Evolutionary conservation across 2,329 filamentous ascomycete genomes (phyloP).

Genomic region (Claviceps arundinis): DNA sequence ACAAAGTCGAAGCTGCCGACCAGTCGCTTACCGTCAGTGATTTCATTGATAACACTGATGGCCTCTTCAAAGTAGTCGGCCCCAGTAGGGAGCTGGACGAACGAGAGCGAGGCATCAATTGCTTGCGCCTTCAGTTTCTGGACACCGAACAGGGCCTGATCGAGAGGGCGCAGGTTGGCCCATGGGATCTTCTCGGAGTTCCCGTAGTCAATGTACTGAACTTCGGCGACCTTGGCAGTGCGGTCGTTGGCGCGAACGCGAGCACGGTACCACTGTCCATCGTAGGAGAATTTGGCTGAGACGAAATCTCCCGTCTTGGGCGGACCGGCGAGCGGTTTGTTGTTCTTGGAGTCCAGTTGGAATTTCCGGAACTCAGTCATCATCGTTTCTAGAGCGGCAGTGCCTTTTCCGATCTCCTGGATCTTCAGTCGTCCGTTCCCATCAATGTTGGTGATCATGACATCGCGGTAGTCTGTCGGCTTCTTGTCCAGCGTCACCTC

Average conservation of each 20-base stretch:
- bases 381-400: constrained; percentile 68
- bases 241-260: constrained; percentile 87
- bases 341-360: constrained; percentile 75
- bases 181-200: constrained; percentile 85
- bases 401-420: constrained; percentile 79
- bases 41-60: constrained; percentile 58
- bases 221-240: constrained; percentile 73
- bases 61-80: constrained; percentile 76
- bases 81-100: constrained; percentile 74
- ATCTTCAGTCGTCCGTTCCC: constrained; percentile 72
- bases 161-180: constrained; percentile 69
- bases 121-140: constrained; percentile 82
- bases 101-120: constrained; percentile 71
- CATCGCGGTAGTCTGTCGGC: constrained; percentile 74
- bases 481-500: constrained; percentile 51
- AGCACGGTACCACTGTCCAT: constrained; percentile 90
- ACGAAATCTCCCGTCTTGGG: constrained; percentile 90
- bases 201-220: constrained; percentile 91
- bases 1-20: constrained; percentile 86
- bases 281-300: constrained; percentile 77
- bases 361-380: constrained; percentile 89
- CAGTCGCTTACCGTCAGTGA: constrained; percentile 62
- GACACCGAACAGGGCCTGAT: constrained; percentile 62
- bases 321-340: constrained; percentile 54
- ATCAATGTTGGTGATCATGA: constrained; percentile 85